Evolutionary conservation across 2,329 filamentous ascomycete genomes (phyloP), one percentile per base, ranked within the genome.

Genomic region (Fusarium subglutinans): DNA sequence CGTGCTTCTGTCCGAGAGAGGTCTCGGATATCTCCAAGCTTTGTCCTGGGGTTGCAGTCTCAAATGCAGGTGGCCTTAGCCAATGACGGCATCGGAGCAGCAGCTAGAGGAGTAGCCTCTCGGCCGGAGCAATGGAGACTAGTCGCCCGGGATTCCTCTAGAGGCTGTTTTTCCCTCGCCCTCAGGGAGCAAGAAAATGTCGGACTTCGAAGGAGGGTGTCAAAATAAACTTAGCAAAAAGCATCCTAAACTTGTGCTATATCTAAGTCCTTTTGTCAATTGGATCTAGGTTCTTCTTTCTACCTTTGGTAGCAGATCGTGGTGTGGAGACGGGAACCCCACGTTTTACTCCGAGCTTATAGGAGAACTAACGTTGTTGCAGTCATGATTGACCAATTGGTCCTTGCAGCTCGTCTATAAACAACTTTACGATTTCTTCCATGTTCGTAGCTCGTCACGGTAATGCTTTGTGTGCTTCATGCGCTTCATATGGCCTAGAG

Each of bases 101-200:
- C 38, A 47, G 20, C 40, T 38, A 63, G 48, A 55, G 51, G 53
- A 66, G 47, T 54, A 70, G 47, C 41, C 43, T 58, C 47, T 44
- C 66, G 66, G 67, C 67, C 76, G 76, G 76, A 68, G 76, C 61
- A 78, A 78, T 76, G 76, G 76, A 77, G 74, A 69, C 73, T 68
- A 74, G 57, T 48, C 20, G n/a, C 24, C 33, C 47, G 45, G 67
- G 55, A 43, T 61, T 24, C 47, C 17, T 72, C 40, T 37, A 50
- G 55, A 66, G 72, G 63, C 61, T 70, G 30, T 69, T 41, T 28
- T 40, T 51, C 18, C 26, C 50, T 35, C 20, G 24, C 18, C 44
- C 24, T 47, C 18, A 26, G 22, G 18, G 44, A 22, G 44, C 18
- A 28, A 22, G 18, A 28, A 28, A 47, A 28, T 24, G 28, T 47